Conservation (phyloP, 2,329 filamentous ascomycete species). For the Colletotrichum cuscutae region DNA sequence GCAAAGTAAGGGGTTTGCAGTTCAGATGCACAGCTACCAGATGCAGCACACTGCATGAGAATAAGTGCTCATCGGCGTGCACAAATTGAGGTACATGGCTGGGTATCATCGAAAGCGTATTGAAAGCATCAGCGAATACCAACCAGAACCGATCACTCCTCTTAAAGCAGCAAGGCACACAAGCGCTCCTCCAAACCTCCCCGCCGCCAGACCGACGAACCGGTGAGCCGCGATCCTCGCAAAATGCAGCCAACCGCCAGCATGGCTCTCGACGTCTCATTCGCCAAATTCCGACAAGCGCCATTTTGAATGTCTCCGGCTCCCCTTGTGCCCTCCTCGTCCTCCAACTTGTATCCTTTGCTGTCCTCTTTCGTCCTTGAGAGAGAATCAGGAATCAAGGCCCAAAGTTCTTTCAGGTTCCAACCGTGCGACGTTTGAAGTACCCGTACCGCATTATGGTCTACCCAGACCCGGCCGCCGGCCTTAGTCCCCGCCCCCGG, state of each 20-base stretch:
- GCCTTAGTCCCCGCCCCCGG: background rate
- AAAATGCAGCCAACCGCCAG: constrained; percentile 16
- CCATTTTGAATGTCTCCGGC: background rate
- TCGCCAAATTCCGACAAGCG: constrained; percentile 15
- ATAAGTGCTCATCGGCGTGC: background rate
- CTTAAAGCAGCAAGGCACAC: background rate
- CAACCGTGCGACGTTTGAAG: background rate
- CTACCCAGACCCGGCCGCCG: background rate
- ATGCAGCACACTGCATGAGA: background rate
- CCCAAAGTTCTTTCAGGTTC: background rate
- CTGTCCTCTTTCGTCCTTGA: background rate
- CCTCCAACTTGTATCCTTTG: background rate
- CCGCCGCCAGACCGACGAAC: background rate
- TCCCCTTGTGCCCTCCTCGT: background rate
- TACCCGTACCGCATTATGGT: background rate
- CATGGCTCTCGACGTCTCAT: background rate
- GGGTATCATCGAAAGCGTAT: no score
- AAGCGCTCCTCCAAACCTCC: background rate
- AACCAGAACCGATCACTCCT: background rate
- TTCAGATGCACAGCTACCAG: background rate
- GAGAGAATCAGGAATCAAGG: no score
- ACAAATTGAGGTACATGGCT: no score
- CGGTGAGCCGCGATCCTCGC: background rate
- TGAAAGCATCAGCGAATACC: no score
- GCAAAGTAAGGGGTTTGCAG: background rate